A percentile compares a stretch with the other conserved stretches of the same genome.
Conservation (phyloP, 2,329 filamentous ascomycete species). For the Didymella pomorum region DNA sequence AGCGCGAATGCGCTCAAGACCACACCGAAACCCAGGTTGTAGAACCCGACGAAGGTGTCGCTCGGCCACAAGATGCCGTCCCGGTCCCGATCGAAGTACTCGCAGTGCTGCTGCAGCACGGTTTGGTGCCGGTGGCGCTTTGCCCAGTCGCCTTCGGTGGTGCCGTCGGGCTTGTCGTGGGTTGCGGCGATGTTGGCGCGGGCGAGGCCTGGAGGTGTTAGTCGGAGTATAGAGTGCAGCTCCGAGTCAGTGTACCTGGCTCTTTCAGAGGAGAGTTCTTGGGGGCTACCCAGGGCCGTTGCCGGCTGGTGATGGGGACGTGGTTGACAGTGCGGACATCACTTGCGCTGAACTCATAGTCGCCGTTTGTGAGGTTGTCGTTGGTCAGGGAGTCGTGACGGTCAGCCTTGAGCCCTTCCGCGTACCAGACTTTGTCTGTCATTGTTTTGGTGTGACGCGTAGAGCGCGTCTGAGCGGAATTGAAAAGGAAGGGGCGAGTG, state of each 20-base stretch:
- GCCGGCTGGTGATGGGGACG: slow-evolving; percentile 19
- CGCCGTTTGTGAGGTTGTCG: slow-evolving; percentile 11
- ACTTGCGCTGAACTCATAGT: slow-evolving; percentile 5
- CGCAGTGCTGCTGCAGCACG: slow-evolving; percentile 62
- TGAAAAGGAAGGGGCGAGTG: background rate
- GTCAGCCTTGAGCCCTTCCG: background rate
- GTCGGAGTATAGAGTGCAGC: background rate
- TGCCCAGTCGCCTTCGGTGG: slow-evolving; percentile 50
- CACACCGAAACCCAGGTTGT: slow-evolving; percentile 56
- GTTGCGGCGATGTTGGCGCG: slow-evolving; percentile 55
- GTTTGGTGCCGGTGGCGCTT: slow-evolving; percentile 52
- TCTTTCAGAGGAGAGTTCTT: slow-evolving; percentile 21
- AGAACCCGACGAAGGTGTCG: slow-evolving; percentile 61
- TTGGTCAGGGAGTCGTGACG: slow-evolving; percentile 7
- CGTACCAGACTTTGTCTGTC: slow-evolving; percentile 16
- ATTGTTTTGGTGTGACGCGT: background rate
- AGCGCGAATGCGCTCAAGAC: slow-evolving; percentile 55
- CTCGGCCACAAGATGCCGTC: slow-evolving; percentile 63
- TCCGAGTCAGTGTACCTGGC: slow-evolving; percentile 1
- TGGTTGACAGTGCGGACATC: slow-evolving; percentile 15
- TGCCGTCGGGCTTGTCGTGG: slow-evolving; percentile 53
- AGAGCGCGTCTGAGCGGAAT: background rate
- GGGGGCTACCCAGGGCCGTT: slow-evolving; percentile 18
- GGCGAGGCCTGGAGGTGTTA: slow-evolving; percentile 45
- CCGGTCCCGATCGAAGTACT: slow-evolving; percentile 61